phyloP scores from a whole-genome alignment of 108 stramenopile species.

The Nannochloropsis gaditana region DNA sequence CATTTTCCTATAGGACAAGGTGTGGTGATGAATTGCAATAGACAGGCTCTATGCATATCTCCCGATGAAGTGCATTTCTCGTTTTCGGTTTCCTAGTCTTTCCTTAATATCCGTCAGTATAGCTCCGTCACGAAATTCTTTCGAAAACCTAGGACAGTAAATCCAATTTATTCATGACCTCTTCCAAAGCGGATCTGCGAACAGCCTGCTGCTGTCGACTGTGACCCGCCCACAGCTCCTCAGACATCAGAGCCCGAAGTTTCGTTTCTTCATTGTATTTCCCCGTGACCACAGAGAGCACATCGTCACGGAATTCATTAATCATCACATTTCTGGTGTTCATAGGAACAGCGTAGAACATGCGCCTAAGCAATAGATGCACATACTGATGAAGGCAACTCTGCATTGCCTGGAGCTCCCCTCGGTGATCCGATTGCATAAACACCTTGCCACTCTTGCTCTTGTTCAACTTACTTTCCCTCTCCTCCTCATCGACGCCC shows the following conservation, averaged over 20 bases:
- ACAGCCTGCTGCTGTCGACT: background rate
- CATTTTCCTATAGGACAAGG: too few species aligned
- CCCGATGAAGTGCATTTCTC: too few species aligned
- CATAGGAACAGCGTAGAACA: background rate
- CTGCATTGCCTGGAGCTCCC: background rate
- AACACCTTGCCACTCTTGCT: background rate
- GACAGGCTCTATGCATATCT: too few species aligned
- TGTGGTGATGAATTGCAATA: too few species aligned
- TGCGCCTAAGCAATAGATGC: background rate
- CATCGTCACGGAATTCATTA: background rate
- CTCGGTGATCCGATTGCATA: background rate
- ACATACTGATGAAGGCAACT: slow-evolving; percentile 3
- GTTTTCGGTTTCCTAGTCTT: too few species aligned
- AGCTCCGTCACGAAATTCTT: too few species aligned
- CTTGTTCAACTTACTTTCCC: too few species aligned
- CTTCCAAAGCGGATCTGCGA: background rate
- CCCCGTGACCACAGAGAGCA: background rate
- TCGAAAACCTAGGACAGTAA: background rate
- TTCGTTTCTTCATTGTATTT: background rate
- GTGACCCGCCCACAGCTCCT: background rate
- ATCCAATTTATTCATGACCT: slow-evolving; percentile 17
- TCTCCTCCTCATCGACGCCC: too few species aligned
- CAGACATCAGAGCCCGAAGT: background rate
- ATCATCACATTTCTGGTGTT: slow-evolving; percentile 13
- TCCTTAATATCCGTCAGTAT: too few species aligned